phyloP scores from a whole-genome alignment of 768 basidiomycete genomes.

The Lentinula guzmanii region DNA sequence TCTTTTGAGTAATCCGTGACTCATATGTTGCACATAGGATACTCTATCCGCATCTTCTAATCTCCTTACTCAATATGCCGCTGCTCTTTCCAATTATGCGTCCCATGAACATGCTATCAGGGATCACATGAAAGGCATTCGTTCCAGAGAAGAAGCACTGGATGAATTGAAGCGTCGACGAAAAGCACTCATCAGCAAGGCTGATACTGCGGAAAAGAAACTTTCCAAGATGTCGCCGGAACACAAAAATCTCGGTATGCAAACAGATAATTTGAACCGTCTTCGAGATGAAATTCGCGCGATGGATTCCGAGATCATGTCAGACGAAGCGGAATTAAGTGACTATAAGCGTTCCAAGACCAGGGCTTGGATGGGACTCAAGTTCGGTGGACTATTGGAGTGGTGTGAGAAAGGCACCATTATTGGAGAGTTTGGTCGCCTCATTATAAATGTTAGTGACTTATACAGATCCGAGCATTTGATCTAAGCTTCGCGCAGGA shows the following conservation, averaged over 20 bases:
- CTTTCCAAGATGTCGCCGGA: slow-evolving; percentile 86
- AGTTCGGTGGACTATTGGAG: slow-evolving; percentile 85
- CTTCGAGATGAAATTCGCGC: slow-evolving; percentile 71
- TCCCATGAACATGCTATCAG: slow-evolving; percentile 65
- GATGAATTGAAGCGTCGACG: slow-evolving; percentile 72
- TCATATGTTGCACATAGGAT: slow-evolving; percentile 42
- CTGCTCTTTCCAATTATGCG: slow-evolving; percentile 65
- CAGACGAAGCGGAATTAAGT: slow-evolving; percentile 71
- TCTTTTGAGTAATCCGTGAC: slow-evolving; percentile 1
- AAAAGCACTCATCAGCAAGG: slow-evolving; percentile 57
- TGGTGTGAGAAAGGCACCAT: slow-evolving; percentile 76
- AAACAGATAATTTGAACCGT: slow-evolving; percentile 66
- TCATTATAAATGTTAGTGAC: slow-evolving; percentile 35
- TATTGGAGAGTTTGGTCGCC: slow-evolving; percentile 49
- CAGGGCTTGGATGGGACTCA: slow-evolving; percentile 69
- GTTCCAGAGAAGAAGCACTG: slow-evolving; percentile 78
- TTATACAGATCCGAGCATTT: neutral
- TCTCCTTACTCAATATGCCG: slow-evolving; percentile 60
- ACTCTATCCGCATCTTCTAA: slow-evolving; percentile 64
- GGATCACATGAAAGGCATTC: slow-evolving; percentile 73
- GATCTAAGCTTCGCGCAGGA: slow-evolving; percentile 35
- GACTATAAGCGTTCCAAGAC: slow-evolving; percentile 78
- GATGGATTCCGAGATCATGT: slow-evolving; percentile 80
- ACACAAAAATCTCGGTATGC: slow-evolving; percentile 73
- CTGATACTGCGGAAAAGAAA: slow-evolving; percentile 84